These are phyloP conservation scores for Suillus subaureus DNA, from an alignment of 768 basidiomycete species.

Conservation along the genomic window DNA sequence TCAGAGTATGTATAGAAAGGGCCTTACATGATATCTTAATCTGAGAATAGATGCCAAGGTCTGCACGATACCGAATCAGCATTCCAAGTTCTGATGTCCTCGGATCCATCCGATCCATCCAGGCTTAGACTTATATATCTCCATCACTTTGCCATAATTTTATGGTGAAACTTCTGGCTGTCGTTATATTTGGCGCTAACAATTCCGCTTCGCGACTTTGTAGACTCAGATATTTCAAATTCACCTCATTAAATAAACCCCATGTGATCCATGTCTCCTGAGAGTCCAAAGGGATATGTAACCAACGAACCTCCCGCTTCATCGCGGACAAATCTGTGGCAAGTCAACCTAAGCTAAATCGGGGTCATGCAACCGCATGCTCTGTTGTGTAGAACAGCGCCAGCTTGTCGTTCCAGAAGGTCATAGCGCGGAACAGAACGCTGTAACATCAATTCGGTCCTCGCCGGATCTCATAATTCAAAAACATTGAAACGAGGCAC, in stretches of 20 bases:
- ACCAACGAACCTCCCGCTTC: neutral
- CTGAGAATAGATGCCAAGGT: neutral
- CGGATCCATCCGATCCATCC: neutral
- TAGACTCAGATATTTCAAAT: neutral
- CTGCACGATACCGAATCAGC: neutral
- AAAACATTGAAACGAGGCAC: neutral
- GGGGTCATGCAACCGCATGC: neutral
- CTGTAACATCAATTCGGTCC: conserved; percentile 4
- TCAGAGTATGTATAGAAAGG: conserved; percentile 1
- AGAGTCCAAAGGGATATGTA: neutral
- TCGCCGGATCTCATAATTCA: conserved; percentile 4
- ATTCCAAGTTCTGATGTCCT: neutral
- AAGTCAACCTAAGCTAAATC: neutral
- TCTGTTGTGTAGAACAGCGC: neutral
- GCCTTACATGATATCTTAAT: neutral
- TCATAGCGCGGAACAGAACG: neutral
- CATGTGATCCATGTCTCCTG: conserved; percentile 1
- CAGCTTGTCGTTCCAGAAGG: neutral
- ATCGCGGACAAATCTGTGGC: neutral
- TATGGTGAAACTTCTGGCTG: neutral
- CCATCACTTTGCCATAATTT: neutral
- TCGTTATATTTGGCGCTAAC: neutral
- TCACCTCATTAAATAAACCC: conserved; percentile 1
- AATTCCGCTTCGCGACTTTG: neutral
- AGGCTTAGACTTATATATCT: conserved; percentile 3